Evolutionary conservation across 2,329 filamentous ascomycete species (phyloP).

Genomic region (Colletotrichum cuscutae): DNA sequence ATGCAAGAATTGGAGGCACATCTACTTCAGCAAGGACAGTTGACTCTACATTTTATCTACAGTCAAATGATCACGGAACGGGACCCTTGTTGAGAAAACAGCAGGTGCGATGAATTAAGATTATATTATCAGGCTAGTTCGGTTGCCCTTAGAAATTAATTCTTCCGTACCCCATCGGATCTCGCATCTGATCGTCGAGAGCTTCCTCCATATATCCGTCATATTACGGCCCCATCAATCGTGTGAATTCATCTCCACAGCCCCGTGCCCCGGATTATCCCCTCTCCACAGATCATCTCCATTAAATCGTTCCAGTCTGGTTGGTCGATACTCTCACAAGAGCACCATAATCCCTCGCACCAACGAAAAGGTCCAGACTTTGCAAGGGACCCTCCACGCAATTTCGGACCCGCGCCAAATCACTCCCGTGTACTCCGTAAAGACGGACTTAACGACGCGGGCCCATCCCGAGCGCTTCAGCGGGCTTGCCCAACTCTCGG

Average conservation of each 20-base stretch:
- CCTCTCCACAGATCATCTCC: neutral
- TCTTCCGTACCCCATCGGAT: neutral
- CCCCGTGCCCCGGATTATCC: neutral
- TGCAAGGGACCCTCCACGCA: slow-evolving; percentile 36
- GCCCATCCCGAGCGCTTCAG: slow-evolving; percentile 38
- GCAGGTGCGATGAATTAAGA: too few species aligned
- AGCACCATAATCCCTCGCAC: slow-evolving; percentile 34
- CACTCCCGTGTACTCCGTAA: neutral
- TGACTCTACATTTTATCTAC: too few species aligned
- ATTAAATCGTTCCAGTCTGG: slow-evolving; percentile 13
- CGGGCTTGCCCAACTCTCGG: slow-evolving; percentile 47
- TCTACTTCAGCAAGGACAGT: too few species aligned
- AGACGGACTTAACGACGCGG: neutral
- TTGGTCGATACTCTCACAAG: slow-evolving; percentile 37
- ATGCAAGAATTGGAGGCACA: too few species aligned
- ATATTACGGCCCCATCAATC: neutral
- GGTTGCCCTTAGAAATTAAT: neutral
- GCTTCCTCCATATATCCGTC: neutral
- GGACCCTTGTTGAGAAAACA: too few species aligned
- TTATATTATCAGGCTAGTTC: neutral
- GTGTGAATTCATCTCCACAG: neutral
- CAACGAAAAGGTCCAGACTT: slow-evolving; percentile 36
- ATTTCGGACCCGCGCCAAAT: slow-evolving; percentile 17
- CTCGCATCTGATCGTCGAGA: neutral
- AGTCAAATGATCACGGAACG: too few species aligned